A percentile compares a stretch with the other conserved stretches of the same genome.
Conservation (phyloP, 257 asterid genomes). For the Craterostigma plantagineum region DNA sequence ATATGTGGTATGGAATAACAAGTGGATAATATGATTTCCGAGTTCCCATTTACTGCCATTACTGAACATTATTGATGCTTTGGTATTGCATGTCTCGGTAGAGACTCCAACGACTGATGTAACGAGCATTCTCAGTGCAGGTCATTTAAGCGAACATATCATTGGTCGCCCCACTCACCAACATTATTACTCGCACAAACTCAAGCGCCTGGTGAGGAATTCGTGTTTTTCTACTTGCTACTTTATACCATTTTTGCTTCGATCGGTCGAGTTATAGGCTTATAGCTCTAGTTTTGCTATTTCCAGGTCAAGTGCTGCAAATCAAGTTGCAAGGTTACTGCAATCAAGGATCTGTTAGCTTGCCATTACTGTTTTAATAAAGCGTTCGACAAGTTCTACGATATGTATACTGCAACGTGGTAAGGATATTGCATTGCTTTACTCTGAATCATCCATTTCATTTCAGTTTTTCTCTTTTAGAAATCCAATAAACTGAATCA, state of each 20-base stretch:
- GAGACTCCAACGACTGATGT: slow-evolving; percentile 5
- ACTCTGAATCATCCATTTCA: too few species aligned
- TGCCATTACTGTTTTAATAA: slow-evolving; percentile 64
- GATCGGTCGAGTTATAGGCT: not conserved
- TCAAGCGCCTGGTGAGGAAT: slow-evolving; percentile 50
- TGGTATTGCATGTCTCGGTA: not conserved
- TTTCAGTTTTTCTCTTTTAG: not conserved
- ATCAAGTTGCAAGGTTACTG: slow-evolving; percentile 58
- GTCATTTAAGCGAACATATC: slow-evolving; percentile 60
- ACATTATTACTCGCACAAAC: slow-evolving; percentile 57
- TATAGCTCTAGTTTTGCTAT: not conserved
- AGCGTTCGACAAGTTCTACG: slow-evolving; percentile 81
- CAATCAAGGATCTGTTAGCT: slow-evolving; percentile 53
- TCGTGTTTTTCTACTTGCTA: not conserved
- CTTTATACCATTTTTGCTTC: not conserved
- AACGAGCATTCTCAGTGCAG: slow-evolving; percentile 48
- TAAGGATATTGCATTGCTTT: slow-evolving; percentile 12
- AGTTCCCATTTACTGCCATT: too few species aligned
- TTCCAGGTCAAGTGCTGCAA: slow-evolving; percentile 78
- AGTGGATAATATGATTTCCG: too few species aligned
- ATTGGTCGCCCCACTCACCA: slow-evolving; percentile 36
- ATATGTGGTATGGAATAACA: too few species aligned
- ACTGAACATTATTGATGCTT: too few species aligned
- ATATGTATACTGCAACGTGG: slow-evolving; percentile 76
- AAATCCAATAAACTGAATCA: not conserved